Conservation (phyloP, 305 asterid species). For the Solanum aculeatissimum region DNA sequence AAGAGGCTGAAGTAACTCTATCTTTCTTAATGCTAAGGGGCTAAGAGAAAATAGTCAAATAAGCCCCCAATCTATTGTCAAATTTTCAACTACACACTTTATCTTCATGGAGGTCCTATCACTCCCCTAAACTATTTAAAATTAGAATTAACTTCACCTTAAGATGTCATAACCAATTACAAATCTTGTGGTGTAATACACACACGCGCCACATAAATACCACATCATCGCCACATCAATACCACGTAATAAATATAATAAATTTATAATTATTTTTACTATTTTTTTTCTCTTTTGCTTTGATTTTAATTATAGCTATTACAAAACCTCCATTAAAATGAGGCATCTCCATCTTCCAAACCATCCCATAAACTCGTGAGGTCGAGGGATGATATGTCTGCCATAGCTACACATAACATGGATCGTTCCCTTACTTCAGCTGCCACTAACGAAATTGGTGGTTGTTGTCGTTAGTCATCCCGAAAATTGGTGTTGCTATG, state of each 20-base stretch:
- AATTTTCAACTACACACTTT: too few relatives aligned
- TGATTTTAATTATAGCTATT: too few relatives aligned
- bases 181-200: background rate
- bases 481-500: constrained; percentile 52
- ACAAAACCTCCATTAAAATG: too few relatives aligned
- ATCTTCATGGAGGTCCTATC: too few relatives aligned
- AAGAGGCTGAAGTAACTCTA: background rate
- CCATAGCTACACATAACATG: constrained; percentile 92
- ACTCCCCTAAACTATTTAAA: too few relatives aligned
- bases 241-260: too few relatives aligned
- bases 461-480: constrained; percentile 33
- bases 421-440: constrained; percentile 23
- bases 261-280: background rate
- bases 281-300: too few relatives aligned
- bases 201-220: too few relatives aligned
- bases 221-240: background rate
- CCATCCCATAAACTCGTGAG: constrained; percentile 43
- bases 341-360: too few relatives aligned
- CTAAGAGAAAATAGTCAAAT: too few relatives aligned
- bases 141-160: background rate
- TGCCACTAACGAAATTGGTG: constrained; percentile 11
- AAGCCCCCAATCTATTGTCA: too few relatives aligned
- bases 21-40: too few relatives aligned
- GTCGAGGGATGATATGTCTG: constrained; percentile 89
- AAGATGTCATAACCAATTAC: background rate